Conservation (phyloP, 2,329 filamentous ascomycete species). For the Huntiella bhutanensis region DNA sequence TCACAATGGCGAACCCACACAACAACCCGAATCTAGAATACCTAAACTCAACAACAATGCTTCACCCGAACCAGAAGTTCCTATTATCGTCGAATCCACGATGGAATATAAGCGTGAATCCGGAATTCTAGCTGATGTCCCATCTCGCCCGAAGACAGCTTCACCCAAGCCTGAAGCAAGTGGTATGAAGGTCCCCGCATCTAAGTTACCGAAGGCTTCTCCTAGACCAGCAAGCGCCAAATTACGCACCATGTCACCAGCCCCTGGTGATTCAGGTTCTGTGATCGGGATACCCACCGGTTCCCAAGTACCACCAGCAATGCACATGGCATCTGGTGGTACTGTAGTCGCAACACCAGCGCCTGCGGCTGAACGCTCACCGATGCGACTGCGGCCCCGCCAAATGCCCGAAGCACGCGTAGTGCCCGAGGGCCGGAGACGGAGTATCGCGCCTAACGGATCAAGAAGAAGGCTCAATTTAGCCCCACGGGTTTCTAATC, state of each 20-base stretch:
- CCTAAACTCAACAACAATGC: not conserved
- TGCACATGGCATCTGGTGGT: constrained; percentile 6
- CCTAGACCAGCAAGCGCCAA: constrained; percentile 4
- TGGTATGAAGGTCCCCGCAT: constrained; percentile 5
- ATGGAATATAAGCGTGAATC: not conserved
- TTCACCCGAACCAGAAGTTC: constrained; percentile 1
- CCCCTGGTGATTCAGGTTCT: not conserved
- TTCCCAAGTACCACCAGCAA: constrained; percentile 1
- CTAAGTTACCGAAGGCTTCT: constrained; percentile 10
- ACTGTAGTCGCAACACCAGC: not conserved
- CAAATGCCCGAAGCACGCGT: too few relatives aligned
- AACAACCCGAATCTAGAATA: not conserved
- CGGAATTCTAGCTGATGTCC: not conserved
- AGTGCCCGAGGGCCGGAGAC: too few relatives aligned
- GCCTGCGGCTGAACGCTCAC: not conserved
- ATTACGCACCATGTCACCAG: constrained; percentile 2
- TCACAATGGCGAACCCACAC: constrained; percentile 24
- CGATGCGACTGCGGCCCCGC: too few relatives aligned
- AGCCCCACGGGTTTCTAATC: too few relatives aligned
- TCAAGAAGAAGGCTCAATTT: too few relatives aligned
- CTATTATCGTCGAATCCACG: constrained; percentile 4
- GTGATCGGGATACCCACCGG: not conserved
- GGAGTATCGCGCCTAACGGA: too few relatives aligned
- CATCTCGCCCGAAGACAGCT: constrained; percentile 2
- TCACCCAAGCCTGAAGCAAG: constrained; percentile 6